These are phyloP conservation scores for Solanum hybrid DNA, from an alignment of 305 asterid genomes.

Conservation along the genomic window DNA sequence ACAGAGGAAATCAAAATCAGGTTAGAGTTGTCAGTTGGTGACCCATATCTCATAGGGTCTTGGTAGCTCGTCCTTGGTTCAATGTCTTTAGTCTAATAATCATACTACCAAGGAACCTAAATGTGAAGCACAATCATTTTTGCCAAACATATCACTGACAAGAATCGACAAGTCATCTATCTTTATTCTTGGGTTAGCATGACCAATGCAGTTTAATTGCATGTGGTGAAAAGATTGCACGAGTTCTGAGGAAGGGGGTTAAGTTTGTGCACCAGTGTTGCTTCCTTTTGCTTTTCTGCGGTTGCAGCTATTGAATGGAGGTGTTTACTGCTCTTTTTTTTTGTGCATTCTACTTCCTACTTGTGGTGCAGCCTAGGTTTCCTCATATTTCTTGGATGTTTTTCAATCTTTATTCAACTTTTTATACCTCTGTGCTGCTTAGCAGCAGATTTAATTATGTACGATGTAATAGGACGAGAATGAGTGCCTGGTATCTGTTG, in stretches of 20 bases:
- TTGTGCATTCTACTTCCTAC: neutral
- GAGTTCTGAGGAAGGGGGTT: neutral
- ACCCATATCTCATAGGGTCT: slow-evolving; percentile 3
- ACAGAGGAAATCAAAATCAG: slow-evolving; percentile 45
- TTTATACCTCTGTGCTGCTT: neutral
- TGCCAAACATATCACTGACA: neutral
- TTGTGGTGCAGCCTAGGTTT: neutral
- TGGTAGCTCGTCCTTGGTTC: neutral
- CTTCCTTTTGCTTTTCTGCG: neutral
- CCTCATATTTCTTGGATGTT: neutral
- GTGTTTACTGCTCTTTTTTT: neutral
- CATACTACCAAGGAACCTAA: slow-evolving; percentile 2
- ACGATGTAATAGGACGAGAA: neutral
- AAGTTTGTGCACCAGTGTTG: neutral
- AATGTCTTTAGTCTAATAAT: neutral
- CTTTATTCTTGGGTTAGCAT: neutral
- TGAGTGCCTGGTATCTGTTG: neutral
- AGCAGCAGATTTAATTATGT: neutral
- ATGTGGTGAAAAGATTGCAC: neutral
- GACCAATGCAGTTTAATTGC: neutral
- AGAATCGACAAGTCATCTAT: neutral
- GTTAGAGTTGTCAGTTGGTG: slow-evolving; percentile 22
- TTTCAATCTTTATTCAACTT: neutral
- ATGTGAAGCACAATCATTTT: slow-evolving; percentile 1
- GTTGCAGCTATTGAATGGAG: neutral